A percentile compares a stretch with the other conserved stretches of the same genome.
Conservation (phyloP, 768 basidiomycete species). For the Pulveroboletus sp. region DNA sequence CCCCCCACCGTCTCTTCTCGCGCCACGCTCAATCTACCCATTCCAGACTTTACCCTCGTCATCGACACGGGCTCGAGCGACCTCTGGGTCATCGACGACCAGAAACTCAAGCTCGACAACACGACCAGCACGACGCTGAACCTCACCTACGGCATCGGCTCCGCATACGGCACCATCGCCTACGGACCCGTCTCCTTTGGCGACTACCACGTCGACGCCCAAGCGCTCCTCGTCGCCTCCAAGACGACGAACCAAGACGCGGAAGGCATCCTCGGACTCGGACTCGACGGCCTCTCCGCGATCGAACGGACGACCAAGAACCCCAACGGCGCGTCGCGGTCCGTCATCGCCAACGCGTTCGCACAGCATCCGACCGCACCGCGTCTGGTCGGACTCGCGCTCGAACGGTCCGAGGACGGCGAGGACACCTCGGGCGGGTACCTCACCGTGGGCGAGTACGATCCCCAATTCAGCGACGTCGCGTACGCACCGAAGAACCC, state of each 20-base stretch:
- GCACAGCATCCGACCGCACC: slow-evolving; percentile 31
- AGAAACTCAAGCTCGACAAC: slow-evolving; percentile 27
- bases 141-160: slow-evolving; percentile 39
- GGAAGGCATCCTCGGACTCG: slow-evolving; percentile 28
- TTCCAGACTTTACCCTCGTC: slow-evolving; percentile 25
- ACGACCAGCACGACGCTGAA: slow-evolving; percentile 29
- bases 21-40: neutral
- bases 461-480: slow-evolving; percentile 31
- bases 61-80: slow-evolving; percentile 32
- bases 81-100: slow-evolving; percentile 21
- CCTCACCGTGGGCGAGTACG: slow-evolving; percentile 43
- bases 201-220: slow-evolving; percentile 27
- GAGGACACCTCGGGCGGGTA: slow-evolving; percentile 40
- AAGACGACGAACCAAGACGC: slow-evolving; percentile 11
- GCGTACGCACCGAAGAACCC: slow-evolving; percentile 29
- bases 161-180: slow-evolving; percentile 34
- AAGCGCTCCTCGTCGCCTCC: slow-evolving; percentile 25
- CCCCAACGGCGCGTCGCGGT: slow-evolving; percentile 14
- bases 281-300: slow-evolving; percentile 22
- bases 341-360: slow-evolving; percentile 41
- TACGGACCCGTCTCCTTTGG: slow-evolving; percentile 37
- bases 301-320: slow-evolving; percentile 19
- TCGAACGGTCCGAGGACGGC: slow-evolving; percentile 39
- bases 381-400: slow-evolving; percentile 40
- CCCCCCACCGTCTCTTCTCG: neutral